Conservation (phyloP, 75 land plant genomes). For the Isoetes taiwanensis region DNA sequence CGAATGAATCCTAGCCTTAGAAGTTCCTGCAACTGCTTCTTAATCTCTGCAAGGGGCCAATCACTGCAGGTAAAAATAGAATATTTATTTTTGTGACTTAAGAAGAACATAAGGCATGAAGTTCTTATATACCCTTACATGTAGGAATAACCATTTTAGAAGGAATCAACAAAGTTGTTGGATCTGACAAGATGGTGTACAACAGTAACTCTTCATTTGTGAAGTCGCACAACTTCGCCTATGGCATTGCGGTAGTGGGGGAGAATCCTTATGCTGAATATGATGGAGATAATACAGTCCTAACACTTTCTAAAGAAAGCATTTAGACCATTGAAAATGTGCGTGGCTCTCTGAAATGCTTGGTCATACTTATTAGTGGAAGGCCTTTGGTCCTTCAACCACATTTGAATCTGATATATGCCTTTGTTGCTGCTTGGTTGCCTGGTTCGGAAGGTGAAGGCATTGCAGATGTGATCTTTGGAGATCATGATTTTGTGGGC, state of each 20-base stretch:
- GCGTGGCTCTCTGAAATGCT: constrained; percentile 35
- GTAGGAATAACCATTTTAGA: constrained; percentile 51
- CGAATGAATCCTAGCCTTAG: too few species aligned
- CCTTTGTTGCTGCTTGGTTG: constrained; percentile 80
- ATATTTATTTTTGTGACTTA: too few species aligned
- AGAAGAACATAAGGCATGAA: too few species aligned
- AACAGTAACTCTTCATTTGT: constrained; percentile 32
- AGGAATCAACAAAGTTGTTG: constrained; percentile 37
- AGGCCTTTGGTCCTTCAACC: constrained; percentile 57
- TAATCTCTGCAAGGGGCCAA: too few species aligned
- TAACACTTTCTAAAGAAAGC: constrained; percentile 32
- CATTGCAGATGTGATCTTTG: constrained; percentile 51
- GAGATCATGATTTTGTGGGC: constrained; percentile 52
- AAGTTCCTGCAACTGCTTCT: too few species aligned
- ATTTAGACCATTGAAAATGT: constrained; percentile 33
- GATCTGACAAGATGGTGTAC: constrained; percentile 41
- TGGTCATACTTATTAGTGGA: constrained; percentile 55
- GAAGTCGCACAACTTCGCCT: constrained; percentile 18
- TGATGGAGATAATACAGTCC: constrained; percentile 37
- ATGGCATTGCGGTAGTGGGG: constrained; percentile 62
- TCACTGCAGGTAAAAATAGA: too few species aligned
- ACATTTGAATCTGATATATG: constrained; percentile 35
- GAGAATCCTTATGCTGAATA: constrained; percentile 56
- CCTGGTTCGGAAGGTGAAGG: constrained; percentile 76
- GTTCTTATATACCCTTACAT: too few species aligned